Conservation (phyloP, 495 filamentous ascomycete species). For the Talaromyces thailandensis region DNA sequence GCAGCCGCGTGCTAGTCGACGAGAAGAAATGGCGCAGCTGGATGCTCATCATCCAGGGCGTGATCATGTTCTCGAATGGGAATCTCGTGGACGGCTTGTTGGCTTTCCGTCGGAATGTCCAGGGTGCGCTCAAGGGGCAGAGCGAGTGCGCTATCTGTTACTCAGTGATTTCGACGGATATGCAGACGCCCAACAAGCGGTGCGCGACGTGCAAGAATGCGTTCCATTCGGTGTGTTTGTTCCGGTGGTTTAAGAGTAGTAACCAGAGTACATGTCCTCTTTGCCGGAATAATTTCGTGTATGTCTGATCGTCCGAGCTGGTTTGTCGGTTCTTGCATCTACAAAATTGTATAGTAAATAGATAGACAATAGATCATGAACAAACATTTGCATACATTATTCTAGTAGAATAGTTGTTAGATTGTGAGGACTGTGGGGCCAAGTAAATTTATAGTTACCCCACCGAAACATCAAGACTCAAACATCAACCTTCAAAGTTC, state of each 20-base stretch:
- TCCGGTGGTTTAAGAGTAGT: constrained; percentile 92
- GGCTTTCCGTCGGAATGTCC: constrained; percentile 75
- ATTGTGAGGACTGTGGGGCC: not conserved
- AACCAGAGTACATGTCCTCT: constrained; percentile 83
- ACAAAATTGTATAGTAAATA: constrained; percentile 5
- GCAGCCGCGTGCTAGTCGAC: constrained; percentile 75
- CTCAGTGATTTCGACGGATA: constrained; percentile 78
- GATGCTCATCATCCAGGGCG: constrained; percentile 77
- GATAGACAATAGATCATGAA: constrained; percentile 3
- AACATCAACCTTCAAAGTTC: not conserved
- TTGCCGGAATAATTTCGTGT: constrained; percentile 78
- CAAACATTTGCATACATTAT: not conserved
- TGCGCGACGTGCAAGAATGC: constrained; percentile 91
- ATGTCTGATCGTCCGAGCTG: constrained; percentile 23
- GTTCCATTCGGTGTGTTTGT: constrained; percentile 85
- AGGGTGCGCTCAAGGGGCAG: constrained; percentile 81
- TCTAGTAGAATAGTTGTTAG: not conserved
- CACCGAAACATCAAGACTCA: not conserved
- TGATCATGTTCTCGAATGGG: constrained; percentile 84
- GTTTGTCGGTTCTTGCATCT: not conserved
- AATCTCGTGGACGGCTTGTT: constrained; percentile 75
- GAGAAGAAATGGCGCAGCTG: constrained; percentile 86
- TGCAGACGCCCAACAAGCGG: constrained; percentile 79
- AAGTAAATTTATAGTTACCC: not conserved
- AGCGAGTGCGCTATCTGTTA: constrained; percentile 97